phyloP scores from a whole-genome alignment of 352 stramenopile species.

The Globisporangium perplexum region DNA sequence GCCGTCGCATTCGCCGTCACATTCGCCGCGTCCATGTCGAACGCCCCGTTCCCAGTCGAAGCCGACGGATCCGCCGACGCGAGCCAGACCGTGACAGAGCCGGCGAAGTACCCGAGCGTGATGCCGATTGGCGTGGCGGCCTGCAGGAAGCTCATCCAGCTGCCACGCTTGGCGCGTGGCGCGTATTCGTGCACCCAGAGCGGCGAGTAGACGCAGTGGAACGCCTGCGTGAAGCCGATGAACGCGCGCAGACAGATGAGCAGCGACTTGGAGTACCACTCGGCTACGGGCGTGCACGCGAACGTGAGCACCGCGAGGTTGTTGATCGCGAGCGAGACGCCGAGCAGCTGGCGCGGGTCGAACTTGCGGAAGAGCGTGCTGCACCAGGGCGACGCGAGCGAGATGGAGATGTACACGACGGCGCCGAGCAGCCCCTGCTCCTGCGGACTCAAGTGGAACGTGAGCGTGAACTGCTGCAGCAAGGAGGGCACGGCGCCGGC shows the following conservation, averaged over 20 bases:
- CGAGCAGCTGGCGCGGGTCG: slow-evolving; percentile 56
- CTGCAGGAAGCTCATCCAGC: slow-evolving; percentile 87
- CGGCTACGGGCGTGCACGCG: slow-evolving; percentile 50
- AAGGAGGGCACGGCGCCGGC: slow-evolving; percentile 79
- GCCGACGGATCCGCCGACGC: slow-evolving; percentile 14
- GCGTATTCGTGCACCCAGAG: slow-evolving; percentile 87
- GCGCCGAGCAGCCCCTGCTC: slow-evolving; percentile 79
- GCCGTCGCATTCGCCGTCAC: slow-evolving; percentile 2
- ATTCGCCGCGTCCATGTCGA: slow-evolving; percentile 8
- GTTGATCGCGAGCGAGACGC: slow-evolving; percentile 67
- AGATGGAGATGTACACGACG: slow-evolving; percentile 82
- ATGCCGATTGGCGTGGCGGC: slow-evolving; percentile 67
- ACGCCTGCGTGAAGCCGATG: slow-evolving; percentile 75
- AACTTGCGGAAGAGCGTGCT: slow-evolving; percentile 81
- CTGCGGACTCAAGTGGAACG: slow-evolving; percentile 67
- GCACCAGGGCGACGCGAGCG: slow-evolving; percentile 69
- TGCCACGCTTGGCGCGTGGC: slow-evolving; percentile 49
- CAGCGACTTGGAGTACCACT: slow-evolving; percentile 68
- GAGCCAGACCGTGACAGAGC: slow-evolving; percentile 69
- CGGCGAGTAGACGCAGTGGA: slow-evolving; percentile 82
- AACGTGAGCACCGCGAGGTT: slow-evolving; percentile 72
- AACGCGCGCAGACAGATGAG: slow-evolving; percentile 67
- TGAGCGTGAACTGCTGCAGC: slow-evolving; percentile 76
- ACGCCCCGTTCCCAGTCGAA: slow-evolving; percentile 6
- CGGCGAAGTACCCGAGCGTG: slow-evolving; percentile 71